Conservation (phyloP, 805 yeast species). For the Danielia oregonensis region DNA sequence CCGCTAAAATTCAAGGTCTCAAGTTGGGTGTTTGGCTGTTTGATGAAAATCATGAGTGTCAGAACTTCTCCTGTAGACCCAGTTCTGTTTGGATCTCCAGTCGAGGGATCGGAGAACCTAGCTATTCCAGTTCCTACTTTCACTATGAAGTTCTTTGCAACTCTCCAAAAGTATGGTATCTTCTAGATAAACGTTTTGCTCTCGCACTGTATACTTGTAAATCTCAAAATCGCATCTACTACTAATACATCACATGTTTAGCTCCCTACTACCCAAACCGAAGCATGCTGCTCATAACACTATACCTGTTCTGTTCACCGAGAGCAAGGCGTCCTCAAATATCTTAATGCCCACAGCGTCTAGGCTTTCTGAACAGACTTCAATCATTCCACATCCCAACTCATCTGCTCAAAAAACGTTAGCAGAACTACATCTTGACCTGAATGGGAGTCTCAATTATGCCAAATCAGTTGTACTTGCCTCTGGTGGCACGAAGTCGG, state of each 20-base stretch:
- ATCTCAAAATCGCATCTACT: not conserved
- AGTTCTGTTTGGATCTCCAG: slow-evolving; percentile 8
- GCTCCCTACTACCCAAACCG: slow-evolving; percentile 34
- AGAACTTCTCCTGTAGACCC: not conserved
- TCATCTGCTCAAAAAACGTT: slow-evolving; percentile 8
- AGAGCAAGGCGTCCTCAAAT: slow-evolving; percentile 3
- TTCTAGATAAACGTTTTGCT: slow-evolving; percentile 4
- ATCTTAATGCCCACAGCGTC: slow-evolving; percentile 1
- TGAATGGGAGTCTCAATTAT: slow-evolving; percentile 27
- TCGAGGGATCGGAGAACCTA: slow-evolving; percentile 8
- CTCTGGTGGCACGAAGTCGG: slow-evolving; percentile 6
- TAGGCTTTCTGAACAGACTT: not conserved
- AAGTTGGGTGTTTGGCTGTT: slow-evolving; percentile 5
- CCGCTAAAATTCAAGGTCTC: slow-evolving; percentile 4
- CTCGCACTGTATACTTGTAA: not conserved
- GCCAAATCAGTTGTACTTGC: slow-evolving; percentile 22
- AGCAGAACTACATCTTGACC: slow-evolving; percentile 21
- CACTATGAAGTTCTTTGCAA: slow-evolving; percentile 11
- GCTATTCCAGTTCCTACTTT: slow-evolving; percentile 4
- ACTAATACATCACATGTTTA: slow-evolving; percentile 25
- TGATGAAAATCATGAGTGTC: slow-evolving; percentile 4
- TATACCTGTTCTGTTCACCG: slow-evolving; percentile 7
- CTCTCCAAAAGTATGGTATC: slow-evolving; percentile 12
- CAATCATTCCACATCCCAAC: not conserved
- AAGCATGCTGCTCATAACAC: slow-evolving; percentile 21